These are phyloP conservation scores for Phycomyces nitens DNA, from an alignment of 192 early-diverging fungal species.

Conservation along the genomic window DNA sequence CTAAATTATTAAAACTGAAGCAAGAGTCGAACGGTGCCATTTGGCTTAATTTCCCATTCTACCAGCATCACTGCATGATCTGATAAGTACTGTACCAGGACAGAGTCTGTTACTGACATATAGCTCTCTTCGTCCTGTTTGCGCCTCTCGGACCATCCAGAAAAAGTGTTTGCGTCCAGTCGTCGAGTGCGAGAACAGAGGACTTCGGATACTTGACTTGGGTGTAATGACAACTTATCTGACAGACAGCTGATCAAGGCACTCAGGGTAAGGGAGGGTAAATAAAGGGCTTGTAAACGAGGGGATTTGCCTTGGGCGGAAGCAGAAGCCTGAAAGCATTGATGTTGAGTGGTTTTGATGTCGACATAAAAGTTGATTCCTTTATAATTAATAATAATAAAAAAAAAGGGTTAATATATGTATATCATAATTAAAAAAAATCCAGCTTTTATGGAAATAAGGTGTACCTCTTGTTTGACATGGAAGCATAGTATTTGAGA, in stretches of 20 bases:
- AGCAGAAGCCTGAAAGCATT: not conserved
- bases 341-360: not conserved
- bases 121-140: not conserved
- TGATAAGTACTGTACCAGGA: not conserved
- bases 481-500: too few species aligned
- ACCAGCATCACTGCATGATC: not conserved
- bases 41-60: conserved; percentile 1
- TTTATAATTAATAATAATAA: not conserved
- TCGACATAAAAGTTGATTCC: not conserved
- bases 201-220: conserved; percentile 1
- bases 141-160: not conserved
- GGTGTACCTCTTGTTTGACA: too few species aligned
- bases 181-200: not conserved
- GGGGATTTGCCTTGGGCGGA: not conserved
- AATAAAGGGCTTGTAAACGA: not conserved
- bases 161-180: not conserved
- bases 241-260: not conserved
- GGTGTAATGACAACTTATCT: not conserved
- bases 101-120: not conserved
- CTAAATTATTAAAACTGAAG: not conserved
- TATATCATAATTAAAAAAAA: too few species aligned
- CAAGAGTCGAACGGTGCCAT: not conserved
- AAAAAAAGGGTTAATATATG: not conserved
- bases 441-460: too few species aligned
- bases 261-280: not conserved